Evolutionary conservation across 495 filamentous ascomycete genomes (phyloP).

Genomic region (Aspergillus indologenus): DNA sequence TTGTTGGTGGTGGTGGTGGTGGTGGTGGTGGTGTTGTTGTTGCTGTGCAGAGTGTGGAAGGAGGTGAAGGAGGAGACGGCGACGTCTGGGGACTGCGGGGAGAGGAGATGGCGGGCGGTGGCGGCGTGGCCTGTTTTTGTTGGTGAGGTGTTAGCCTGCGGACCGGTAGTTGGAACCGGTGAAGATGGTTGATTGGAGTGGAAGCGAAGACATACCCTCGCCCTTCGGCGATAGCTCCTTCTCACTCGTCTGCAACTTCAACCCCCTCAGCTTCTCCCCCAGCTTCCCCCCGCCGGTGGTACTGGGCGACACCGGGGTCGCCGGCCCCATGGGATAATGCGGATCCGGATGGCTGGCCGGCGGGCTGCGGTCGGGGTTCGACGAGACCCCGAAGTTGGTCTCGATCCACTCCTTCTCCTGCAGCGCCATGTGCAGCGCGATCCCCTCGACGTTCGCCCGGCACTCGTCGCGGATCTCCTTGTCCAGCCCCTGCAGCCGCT

Average conservation of each 20-base stretch:
- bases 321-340: slow-evolving; percentile 38
- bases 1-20: too few species aligned
- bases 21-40: not conserved
- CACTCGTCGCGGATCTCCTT: slow-evolving; percentile 65
- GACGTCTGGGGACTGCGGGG: slow-evolving; percentile 60
- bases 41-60: slow-evolving; percentile 41
- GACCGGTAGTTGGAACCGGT: too few species aligned
- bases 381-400: slow-evolving; percentile 64
- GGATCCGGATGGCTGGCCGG: slow-evolving; percentile 17
- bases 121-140: not conserved
- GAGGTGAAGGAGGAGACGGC: slow-evolving; percentile 63
- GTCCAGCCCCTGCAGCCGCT: slow-evolving; percentile 67
- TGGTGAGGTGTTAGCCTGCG: not conserved
- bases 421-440: slow-evolving; percentile 75
- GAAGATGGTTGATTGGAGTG: slow-evolving; percentile 1
- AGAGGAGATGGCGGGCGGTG: slow-evolving; percentile 45
- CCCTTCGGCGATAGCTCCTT: slow-evolving; percentile 49
- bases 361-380: slow-evolving; percentile 22
- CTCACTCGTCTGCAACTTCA: slow-evolving; percentile 70
- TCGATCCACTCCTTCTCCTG: slow-evolving; percentile 82
- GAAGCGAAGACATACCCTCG: slow-evolving; percentile 39
- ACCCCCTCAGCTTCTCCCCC: slow-evolving; percentile 70
- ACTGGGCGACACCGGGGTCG: slow-evolving; percentile 57
- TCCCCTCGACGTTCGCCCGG: slow-evolving; percentile 65
- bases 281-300: slow-evolving; percentile 56